Percentiles rank a stretch among this genome's conserved stretches.
phyloP scores from a whole-genome alignment of 345 rosid genomes.

The Turritis glabra region DNA sequence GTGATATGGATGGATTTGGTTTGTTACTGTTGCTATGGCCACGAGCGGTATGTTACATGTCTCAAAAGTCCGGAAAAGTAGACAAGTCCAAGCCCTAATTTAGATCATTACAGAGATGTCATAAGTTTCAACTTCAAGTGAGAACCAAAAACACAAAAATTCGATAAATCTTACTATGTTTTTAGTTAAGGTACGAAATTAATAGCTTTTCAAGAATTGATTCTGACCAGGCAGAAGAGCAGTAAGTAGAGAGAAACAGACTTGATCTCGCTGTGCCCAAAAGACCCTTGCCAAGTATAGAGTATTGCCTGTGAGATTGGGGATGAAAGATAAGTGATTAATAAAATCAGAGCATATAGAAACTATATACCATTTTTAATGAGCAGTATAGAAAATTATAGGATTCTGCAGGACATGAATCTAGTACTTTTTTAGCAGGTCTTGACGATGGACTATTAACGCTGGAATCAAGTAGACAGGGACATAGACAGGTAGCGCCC shows the following conservation, averaged over 20 bases:
- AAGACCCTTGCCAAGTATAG: constrained; percentile 77
- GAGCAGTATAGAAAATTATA: background rate
- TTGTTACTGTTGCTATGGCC: constrained; percentile 76
- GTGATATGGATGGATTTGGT: background rate
- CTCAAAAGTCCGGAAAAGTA: constrained; percentile 74
- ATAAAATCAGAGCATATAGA: background rate
- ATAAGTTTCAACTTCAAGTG: background rate
- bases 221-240: constrained; percentile 91
- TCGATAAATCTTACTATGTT: background rate
- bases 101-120: constrained; percentile 1
- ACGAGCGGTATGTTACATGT: constrained; percentile 77
- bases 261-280: constrained; percentile 92
- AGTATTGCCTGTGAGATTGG: constrained; percentile 58
- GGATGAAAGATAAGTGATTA: background rate
- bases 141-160: background rate
- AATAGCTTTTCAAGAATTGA: constrained; percentile 2
- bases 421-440: constrained; percentile 67
- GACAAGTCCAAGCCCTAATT: constrained; percentile 83
- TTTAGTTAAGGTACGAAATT: background rate
- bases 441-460: constrained; percentile 87
- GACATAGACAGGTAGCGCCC: constrained; percentile 88
- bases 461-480: constrained; percentile 95
- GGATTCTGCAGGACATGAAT: background rate
- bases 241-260: constrained; percentile 82
- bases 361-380: background rate